phyloP scores from a whole-genome alignment of 306 rosid species.

The Lathyrus sativus region DNA sequence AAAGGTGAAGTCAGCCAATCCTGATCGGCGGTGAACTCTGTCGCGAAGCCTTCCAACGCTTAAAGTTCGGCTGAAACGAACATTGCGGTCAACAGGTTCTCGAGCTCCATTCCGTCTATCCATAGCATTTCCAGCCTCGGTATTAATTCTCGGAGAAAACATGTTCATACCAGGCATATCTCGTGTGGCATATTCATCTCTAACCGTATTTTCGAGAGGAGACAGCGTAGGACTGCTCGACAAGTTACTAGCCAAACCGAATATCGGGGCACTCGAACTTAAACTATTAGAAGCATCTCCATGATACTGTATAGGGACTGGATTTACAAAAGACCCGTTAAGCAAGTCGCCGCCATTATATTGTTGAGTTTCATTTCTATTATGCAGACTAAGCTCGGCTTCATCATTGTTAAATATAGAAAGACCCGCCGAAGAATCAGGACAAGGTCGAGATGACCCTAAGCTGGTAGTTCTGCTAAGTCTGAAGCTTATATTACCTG shows the following conservation, averaged over 20 bases:
- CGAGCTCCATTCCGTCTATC: slow-evolving; percentile 68
- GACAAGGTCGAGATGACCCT: slow-evolving; percentile 79
- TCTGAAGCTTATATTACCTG: slow-evolving; percentile 83
- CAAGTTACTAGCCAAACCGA: slow-evolving; percentile 42
- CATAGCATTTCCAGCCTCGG: slow-evolving; percentile 50
- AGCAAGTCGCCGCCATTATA: slow-evolving; percentile 37
- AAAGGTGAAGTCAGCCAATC: slow-evolving; percentile 69
- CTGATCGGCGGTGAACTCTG: slow-evolving; percentile 91
- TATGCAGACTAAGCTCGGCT: slow-evolving; percentile 56
- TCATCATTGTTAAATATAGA: slow-evolving; percentile 64
- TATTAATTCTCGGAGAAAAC: slow-evolving; percentile 53
- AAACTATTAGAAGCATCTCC: slow-evolving; percentile 54
- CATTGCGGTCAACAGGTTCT: slow-evolving; percentile 89
- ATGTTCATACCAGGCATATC: slow-evolving; percentile 49
- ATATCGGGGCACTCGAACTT: slow-evolving; percentile 43
- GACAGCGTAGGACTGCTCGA: slow-evolving; percentile 47
- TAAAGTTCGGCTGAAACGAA: slow-evolving; percentile 88
- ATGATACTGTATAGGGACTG: slow-evolving; percentile 43
- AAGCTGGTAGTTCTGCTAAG: slow-evolving; percentile 86
- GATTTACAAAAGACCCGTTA: slow-evolving; percentile 48
- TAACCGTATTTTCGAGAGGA: slow-evolving; percentile 45
- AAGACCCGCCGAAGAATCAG: slow-evolving; percentile 61
- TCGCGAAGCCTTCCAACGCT: slow-evolving; percentile 99
- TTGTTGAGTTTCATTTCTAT: slow-evolving; percentile 57
- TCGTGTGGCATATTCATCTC: slow-evolving; percentile 46